Conservation (phyloP, 2,329 filamentous ascomycete genomes). For the Fusarium devonianum region DNA sequence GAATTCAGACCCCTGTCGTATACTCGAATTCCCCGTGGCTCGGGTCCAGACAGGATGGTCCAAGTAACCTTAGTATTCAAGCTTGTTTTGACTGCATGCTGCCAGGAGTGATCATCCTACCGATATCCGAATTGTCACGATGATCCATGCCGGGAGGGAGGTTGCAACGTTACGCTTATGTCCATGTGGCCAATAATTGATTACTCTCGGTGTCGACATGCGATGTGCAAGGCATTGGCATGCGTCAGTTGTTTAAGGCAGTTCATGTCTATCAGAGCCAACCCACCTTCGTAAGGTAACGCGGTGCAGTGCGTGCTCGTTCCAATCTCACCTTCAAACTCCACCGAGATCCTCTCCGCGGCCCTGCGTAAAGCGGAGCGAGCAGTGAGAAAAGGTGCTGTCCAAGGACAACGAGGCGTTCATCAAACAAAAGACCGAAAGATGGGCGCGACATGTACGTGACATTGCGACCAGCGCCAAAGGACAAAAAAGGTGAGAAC, state of each 20-base stretch:
- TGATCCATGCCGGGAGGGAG: constrained; percentile 6
- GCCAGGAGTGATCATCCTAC: neutral
- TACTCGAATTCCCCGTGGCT: constrained; percentile 1
- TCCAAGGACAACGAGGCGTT: constrained; percentile 30
- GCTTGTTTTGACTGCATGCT: neutral
- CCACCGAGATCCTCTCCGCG: constrained; percentile 54
- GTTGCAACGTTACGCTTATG: constrained; percentile 7
- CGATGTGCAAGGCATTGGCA: neutral
- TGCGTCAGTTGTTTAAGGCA: neutral
- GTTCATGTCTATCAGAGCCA: too few relatives aligned
- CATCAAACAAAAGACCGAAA: constrained; percentile 27
- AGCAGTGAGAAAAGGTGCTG: constrained; percentile 60
- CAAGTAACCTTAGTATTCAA: constrained; percentile 17
- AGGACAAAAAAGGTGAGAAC: neutral
- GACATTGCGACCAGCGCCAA: constrained; percentile 4
- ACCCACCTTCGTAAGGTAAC: too few relatives aligned
- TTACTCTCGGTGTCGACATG: neutral
- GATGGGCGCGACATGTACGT: constrained; percentile 14
- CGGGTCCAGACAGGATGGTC: neutral
- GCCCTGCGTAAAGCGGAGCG: constrained; percentile 53
- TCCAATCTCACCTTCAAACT: neutral
- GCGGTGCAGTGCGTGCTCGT: neutral
- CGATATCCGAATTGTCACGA: constrained; percentile 3
- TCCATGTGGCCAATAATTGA: neutral
- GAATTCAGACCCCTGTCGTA: constrained; percentile 4